phyloP scores from a whole-genome alignment of 768 basidiomycete genomes.

The Pleurotus cornucopiae region DNA sequence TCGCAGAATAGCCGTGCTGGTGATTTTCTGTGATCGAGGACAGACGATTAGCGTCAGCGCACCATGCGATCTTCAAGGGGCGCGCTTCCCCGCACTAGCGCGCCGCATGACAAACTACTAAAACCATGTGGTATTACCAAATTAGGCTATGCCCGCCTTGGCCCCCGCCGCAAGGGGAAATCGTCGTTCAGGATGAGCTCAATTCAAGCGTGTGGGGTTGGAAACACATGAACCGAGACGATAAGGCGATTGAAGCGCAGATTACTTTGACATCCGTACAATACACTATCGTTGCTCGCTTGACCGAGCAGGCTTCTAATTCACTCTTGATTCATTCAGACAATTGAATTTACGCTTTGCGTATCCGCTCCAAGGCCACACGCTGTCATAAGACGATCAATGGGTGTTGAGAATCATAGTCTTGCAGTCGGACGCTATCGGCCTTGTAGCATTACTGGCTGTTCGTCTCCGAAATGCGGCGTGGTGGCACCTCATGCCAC shows the following conservation, averaged over 20 bases:
- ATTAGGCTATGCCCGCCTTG: slow-evolving; percentile 1
- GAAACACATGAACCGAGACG: slow-evolving; percentile 3
- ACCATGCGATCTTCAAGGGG: slow-evolving; percentile 4
- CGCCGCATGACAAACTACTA: background rate
- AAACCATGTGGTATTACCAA: slow-evolving; percentile 1
- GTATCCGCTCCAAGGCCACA: too few relatives aligned
- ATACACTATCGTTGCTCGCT: background rate
- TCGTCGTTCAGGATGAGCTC: background rate
- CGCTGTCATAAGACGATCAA: too few relatives aligned
- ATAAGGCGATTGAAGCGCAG: background rate
- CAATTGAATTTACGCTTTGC: too few relatives aligned
- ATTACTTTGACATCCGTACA: too few relatives aligned
- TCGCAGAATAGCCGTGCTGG: background rate
- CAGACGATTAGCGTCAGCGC: slow-evolving; percentile 1
- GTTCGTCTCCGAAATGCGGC: background rate
- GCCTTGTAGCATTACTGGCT: background rate
- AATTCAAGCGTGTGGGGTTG: slow-evolving; percentile 1
- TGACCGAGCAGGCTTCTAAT: background rate
- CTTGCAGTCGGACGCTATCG: background rate
- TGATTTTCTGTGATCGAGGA: slow-evolving; percentile 2
- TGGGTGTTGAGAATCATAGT: too few relatives aligned
- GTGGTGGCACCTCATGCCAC: background rate
- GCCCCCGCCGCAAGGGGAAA: background rate
- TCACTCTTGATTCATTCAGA: too few relatives aligned
- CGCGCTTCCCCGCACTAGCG: slow-evolving; percentile 1